Evolutionary conservation across 2,329 filamentous ascomycete genomes (phyloP).

Genomic region (Penicillium sclerotiorum): DNA sequence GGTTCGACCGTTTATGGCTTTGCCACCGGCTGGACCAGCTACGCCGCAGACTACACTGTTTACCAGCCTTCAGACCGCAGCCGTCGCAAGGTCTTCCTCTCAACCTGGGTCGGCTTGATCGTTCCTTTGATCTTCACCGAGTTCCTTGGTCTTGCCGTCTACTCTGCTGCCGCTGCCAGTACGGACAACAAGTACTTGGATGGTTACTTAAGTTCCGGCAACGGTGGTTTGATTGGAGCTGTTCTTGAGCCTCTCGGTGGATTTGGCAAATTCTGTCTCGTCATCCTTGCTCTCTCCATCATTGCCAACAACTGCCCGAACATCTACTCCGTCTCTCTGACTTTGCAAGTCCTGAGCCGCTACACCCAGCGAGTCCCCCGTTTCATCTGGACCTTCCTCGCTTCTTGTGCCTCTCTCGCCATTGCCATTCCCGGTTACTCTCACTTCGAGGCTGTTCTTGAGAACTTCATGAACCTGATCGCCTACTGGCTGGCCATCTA

Average conservation of each 20-base stretch:
- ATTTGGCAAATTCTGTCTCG: slow-evolving; percentile 73
- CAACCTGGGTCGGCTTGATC: slow-evolving; percentile 70
- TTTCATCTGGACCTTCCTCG: slow-evolving; percentile 67
- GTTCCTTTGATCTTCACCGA: slow-evolving; percentile 73
- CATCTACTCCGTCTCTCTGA: slow-evolving; percentile 70
- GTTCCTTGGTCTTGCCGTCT: slow-evolving; percentile 71
- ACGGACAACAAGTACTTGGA: slow-evolving; percentile 57
- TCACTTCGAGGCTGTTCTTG: slow-evolving; percentile 65
- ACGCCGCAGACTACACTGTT: slow-evolving; percentile 77
- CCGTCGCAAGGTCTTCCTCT: slow-evolving; percentile 65
- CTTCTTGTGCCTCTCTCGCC: slow-evolving; percentile 65
- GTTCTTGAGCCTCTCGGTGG: slow-evolving; percentile 65
- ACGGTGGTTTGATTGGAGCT: slow-evolving; percentile 68
- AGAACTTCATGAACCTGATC: slow-evolving; percentile 71
- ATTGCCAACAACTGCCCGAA: slow-evolving; percentile 73
- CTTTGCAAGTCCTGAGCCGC: slow-evolving; percentile 65
- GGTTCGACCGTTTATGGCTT: slow-evolving; percentile 69
- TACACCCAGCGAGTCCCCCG: slow-evolving; percentile 65
- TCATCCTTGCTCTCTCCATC: slow-evolving; percentile 67
- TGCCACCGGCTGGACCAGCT: slow-evolving; percentile 72
- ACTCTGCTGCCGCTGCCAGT: slow-evolving; percentile 63
- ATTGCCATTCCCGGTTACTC: slow-evolving; percentile 71
- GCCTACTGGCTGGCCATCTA: slow-evolving; percentile 77
- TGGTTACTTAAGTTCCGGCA: slow-evolving; percentile 60
- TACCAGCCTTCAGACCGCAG: slow-evolving; percentile 69